Evolutionary conservation across 352 stramenopile genomes (phyloP).

Genomic region (Phytophthora quininea): DNA sequence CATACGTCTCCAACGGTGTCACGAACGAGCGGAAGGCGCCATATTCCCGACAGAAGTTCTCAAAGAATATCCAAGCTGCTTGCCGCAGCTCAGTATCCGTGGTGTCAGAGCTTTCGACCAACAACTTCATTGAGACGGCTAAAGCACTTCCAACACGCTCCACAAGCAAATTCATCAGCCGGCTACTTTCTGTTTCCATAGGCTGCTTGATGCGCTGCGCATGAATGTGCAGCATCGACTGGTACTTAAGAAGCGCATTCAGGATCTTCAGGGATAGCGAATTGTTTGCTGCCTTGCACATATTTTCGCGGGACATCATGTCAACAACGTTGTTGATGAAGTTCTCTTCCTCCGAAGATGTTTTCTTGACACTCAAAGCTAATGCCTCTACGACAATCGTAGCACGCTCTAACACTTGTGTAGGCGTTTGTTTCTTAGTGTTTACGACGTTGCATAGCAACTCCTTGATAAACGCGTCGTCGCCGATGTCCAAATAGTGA

Average conservation of each 20-base stretch:
- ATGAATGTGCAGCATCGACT: constrained; percentile 33
- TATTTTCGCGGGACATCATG: constrained; percentile 20
- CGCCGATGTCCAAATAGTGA: constrained; percentile 35
- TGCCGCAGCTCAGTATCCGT: constrained; percentile 16
- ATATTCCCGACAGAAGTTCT: constrained; percentile 60
- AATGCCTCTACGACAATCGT: constrained; percentile 46
- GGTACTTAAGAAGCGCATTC: constrained; percentile 60
- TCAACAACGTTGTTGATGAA: constrained; percentile 43
- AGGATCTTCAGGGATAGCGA: constrained; percentile 52
- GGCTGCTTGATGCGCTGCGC: constrained; percentile 12
- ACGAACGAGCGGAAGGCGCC: constrained; percentile 47
- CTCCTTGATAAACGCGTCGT: constrained; percentile 38
- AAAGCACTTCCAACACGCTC: constrained; percentile 43
- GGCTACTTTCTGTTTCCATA: constrained; percentile 8
- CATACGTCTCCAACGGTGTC: constrained; percentile 59
- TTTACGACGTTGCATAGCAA: constrained; percentile 34
- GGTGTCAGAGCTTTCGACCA: constrained; percentile 24
- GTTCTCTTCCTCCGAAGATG: constrained; percentile 28
- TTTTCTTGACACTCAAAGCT: constrained; percentile 20
- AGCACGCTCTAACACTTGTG: constrained; percentile 22
- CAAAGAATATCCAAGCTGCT: constrained; percentile 61
- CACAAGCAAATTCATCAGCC: constrained; percentile 24
- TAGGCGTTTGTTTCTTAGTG: constrained; percentile 4
- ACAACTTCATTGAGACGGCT: constrained; percentile 49
- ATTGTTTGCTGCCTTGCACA: constrained; percentile 20